Percentiles rank a stretch among this genome's conserved stretches.
phyloP scores from a whole-genome alignment of 805 yeast species.

The Saturnispora mendoncae region DNA sequence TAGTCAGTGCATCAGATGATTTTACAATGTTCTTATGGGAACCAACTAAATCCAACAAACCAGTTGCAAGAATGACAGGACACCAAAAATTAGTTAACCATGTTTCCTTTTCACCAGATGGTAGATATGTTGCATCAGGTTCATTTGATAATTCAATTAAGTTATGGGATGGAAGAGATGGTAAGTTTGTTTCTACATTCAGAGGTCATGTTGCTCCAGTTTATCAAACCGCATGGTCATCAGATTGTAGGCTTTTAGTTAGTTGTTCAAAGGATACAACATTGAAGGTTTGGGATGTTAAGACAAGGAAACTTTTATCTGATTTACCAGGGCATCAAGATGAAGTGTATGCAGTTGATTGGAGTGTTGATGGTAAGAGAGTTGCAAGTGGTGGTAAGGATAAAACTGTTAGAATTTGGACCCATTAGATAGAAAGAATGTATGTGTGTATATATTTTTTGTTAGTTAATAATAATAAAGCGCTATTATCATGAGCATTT shows the following conservation, averaged over 20 bases:
- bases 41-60: conserved; percentile 71
- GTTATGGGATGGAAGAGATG: conserved; percentile 92
- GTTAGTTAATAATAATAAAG: too few species aligned
- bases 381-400: conserved; percentile 99
- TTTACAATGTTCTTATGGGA: conserved; percentile 98
- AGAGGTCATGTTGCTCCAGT: conserved; percentile 98
- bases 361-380: conserved; percentile 90
- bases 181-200: conserved; percentile 80
- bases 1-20: conserved; percentile 94
- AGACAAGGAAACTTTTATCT: conserved; percentile 71
- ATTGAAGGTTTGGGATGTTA: conserved; percentile 90
- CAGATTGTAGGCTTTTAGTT: conserved; percentile 84
- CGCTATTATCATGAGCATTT: too few species aligned
- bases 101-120: conserved; percentile 94
- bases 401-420: conserved; percentile 89
- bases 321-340: conserved; percentile 96
- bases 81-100: conserved; percentile 96
- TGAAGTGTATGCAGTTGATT: conserved; percentile 94
- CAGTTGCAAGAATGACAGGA: conserved; percentile 90
- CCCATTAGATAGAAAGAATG: too few species aligned
- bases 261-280: conserved; percentile 96
- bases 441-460: too few species aligned
- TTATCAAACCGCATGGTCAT: conserved; percentile 96
- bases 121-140: conserved; percentile 80
- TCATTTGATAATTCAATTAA: conserved; percentile 94